Percentiles rank a stretch among this genome's conserved stretches.
phyloP scores from a whole-genome alignment of 495 filamentous ascomycete genomes.

The Penicillium verhagenii region DNA sequence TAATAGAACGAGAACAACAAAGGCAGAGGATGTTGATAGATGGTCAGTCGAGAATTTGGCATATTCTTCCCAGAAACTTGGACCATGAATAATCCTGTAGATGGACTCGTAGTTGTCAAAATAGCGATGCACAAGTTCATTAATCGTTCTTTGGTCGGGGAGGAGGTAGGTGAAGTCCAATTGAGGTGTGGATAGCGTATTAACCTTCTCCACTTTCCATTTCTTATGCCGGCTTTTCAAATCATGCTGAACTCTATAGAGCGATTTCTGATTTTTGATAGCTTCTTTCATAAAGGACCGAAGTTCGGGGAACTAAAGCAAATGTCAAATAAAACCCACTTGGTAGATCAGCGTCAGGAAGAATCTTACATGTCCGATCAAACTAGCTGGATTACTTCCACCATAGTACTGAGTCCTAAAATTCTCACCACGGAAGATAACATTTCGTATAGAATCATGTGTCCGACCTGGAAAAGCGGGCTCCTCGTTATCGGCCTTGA shows the following conservation, averaged over 20 bases:
- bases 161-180: conserved; percentile 24
- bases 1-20: conserved; percentile 35
- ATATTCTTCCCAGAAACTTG: conserved; percentile 51
- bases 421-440: conserved; percentile 39
- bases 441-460: conserved; percentile 2
- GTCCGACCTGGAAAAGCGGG: not conserved
- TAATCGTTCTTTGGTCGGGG: conserved; percentile 38
- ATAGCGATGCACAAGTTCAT: conserved; percentile 46
- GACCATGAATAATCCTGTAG: conserved; percentile 51
- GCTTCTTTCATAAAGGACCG: conserved; percentile 39
- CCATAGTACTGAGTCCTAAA: conserved; percentile 47
- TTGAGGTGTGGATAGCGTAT: conserved; percentile 16
- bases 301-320: conserved; percentile 36
- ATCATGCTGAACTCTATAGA: conserved; percentile 30
- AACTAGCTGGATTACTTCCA: conserved; percentile 36
- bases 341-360: not conserved
- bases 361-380: conserved; percentile 35
- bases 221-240: conserved; percentile 32
- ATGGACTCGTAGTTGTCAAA: conserved; percentile 47
- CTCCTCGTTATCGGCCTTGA: conserved; percentile 4
- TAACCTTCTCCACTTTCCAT: conserved; percentile 20
- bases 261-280: conserved; percentile 27
- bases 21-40: conserved; percentile 22
- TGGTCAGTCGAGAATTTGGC: conserved; percentile 36
- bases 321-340: conserved; percentile 11